Base-by-base conservation (phyloP, 2,329 filamentous ascomycete species). In the Alternaria consortialis region DNA sequence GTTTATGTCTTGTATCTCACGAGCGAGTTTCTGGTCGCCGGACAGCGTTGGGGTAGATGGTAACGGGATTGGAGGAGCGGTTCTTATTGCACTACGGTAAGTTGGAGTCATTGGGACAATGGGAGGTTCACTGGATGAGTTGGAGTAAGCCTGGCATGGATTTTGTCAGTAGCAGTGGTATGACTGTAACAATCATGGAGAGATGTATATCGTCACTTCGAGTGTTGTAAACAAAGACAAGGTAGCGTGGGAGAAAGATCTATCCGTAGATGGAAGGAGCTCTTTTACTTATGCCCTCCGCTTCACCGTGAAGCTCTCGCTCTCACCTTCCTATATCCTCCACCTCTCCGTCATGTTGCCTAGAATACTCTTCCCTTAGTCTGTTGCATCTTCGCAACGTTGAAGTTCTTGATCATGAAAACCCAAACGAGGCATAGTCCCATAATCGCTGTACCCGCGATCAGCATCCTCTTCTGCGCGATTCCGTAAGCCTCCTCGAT, bases 381-480 rank as follows among this genome's bases (percentile, higher is more conserved):
- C 66, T 79, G 76, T 62, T 77, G 73, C 13, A 72, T 68, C 46
- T 70, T 69, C 29, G 63, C 74, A 15, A 79, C 66, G 39, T 79
- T 74, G 37, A 76, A 74, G 36, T 80, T 64, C 53, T 69, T 75
- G 74, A 53, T 77, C 63, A 3, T 74, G 29, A 11, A 75, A 66
- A 37, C 64, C 70, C 29, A 74, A 59, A 15, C 75, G 36, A 5
- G 64, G 66, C 17, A 79, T 31, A 42, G 65, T 73, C 64, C 73
- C 67, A 31, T 75, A 59, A 5, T 48, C 17, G 64, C 68, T 7
- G 71, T 74, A 44, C 77, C 66, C 5, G 79, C 78, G 46, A 80
- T 79, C 31, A 82, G 67, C 76, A 82, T 77, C n/a, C 71, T 65
- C 34, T 70, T 77, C 74, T 86, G 83, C 5, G 69, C 58, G 20